Percentiles rank a stretch among this genome's conserved stretches.
Conservation (phyloP, 1,139 yeast genomes). For the Spathaspora sp. region DNA sequence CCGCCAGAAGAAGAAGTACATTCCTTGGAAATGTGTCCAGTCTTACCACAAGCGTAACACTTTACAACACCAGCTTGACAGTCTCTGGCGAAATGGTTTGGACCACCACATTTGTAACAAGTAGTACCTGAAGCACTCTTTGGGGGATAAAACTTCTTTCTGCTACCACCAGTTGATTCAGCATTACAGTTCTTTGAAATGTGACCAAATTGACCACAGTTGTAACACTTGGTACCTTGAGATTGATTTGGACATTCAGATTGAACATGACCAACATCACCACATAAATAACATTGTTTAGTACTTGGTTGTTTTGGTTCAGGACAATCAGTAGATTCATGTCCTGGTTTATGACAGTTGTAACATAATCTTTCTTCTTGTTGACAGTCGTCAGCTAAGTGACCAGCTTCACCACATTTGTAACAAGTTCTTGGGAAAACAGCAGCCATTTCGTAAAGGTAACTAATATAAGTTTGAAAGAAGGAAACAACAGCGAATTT, state of each 20-base stretch:
- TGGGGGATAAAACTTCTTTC: constrained; percentile 13
- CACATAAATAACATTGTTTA: constrained; percentile 90
- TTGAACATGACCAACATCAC: constrained; percentile 69
- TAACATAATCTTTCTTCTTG: constrained; percentile 85
- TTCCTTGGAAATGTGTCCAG: constrained; percentile 86
- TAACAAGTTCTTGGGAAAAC: constrained; percentile 83
- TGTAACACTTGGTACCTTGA: constrained; percentile 52
- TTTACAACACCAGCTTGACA: constrained; percentile 75
- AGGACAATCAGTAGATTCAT: constrained; percentile 84
- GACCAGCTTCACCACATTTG: constrained; percentile 93
- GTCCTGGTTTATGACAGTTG: constrained; percentile 91
- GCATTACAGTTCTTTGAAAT: constrained; percentile 67
- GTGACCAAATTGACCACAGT: constrained; percentile 78
- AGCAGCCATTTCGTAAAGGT: constrained; percentile 50
- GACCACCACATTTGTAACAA: constrained; percentile 91
- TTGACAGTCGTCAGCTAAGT: constrained; percentile 84
- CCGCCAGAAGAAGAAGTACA: constrained; percentile 56
- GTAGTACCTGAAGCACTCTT: constrained; percentile 38
- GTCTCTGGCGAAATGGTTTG: constrained; percentile 90
- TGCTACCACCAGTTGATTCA: constrained; percentile 4
- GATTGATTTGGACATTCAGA: constrained; percentile 59
- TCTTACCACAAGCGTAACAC: constrained; percentile 91
- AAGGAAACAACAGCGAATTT: not conserved
- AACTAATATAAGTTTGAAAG: not conserved
- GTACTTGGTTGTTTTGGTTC: constrained; percentile 79